Evolutionary conservation across 2,329 filamentous ascomycete genomes (phyloP), one percentile per base, ranked within the genome.

Genomic region (Colletotrichum karsti): DNA sequence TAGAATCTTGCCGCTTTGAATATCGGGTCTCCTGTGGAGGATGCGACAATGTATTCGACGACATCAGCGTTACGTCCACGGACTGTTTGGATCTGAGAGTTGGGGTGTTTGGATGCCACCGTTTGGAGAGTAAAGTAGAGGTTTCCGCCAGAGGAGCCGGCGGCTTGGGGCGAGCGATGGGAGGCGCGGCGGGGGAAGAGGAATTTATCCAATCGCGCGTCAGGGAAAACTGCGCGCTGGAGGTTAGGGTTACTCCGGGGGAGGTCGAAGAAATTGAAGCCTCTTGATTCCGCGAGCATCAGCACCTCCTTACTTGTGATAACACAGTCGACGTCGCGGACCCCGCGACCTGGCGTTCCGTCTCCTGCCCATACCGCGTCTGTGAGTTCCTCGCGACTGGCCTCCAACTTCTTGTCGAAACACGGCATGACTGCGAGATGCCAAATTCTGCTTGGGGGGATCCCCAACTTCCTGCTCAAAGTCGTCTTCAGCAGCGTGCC

Each of bases 381-480:
- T 1, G 95, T 98, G 41, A 99, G 87, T 79, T 99, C 96, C 78
- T 94, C 92, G 59, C 96, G 91, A 73, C 94, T 97, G 7, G 96
- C 96, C 81, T 99, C 96, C 28, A 99, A 87, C 80, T 99, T 99
- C 84, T 99, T 99, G 79, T 99, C 96, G 78, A 99, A 98, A 79
- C 96, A 99, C 20, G 96, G 96, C 96, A 99, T 99, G 50, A 99
- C 87, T 12, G 95, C 94, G 59, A 98, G 81, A 79, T 98, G 95
- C 93, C 95, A 99, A 77, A 99, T 94, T 72, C 91, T 89, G 70
- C 91, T 90, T 0, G 94, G 92, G 1, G 91, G 80, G 54, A 98
- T 90, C 35, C 89, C 89, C 69, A 95, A 86, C 58, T 84, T 87
- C 72, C 88, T 89, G 78, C 92, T 94, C 37, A 99, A 82, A 0